Evolutionary conservation across 805 yeast species (phyloP), one percentile per base, ranked within the genome.

Genomic region (Maudiozyma barnettii): DNA sequence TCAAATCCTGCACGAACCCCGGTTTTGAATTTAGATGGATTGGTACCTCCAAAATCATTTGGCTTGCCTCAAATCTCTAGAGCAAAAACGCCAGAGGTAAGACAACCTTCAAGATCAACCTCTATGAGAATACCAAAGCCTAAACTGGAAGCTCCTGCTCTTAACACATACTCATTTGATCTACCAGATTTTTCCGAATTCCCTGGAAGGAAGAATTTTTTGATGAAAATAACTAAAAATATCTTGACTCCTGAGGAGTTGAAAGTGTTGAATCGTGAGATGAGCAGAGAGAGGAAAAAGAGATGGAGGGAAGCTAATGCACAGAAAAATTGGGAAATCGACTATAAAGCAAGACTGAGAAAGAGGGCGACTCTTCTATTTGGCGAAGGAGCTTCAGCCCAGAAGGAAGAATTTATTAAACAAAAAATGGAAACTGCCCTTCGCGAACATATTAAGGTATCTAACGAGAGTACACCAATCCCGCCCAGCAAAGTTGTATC

Each of bases 271-370:
- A 62, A 55, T 40, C 60, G 53, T 47, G 61, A 55, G 37, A 47
- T 63, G 23, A 58, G 58, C 39, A 63, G 57, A 19, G 67, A 62
- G 49, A 55, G 67, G 16, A 64, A 64, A 41, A 53, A 67, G 44
- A 63, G 58, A 44, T 64, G 68, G 68, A 59, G 68, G 47, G 60
- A 53, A 23, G 81, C 78, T 23, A 88, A 91, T 59, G 75, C 77
- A 8, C 82, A 82, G 50, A 73, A 93, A 53, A 90, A 90, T 64
- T 82, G 86, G 67, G 96, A 89, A 62, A 83, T 87, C 57, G 98
- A 91, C 60, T 69, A 91, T 46, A 73, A 95, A 45, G 78, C 85
- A 0, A 71, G 98, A 47, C 81, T 91, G 19, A 74, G 77, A 52
- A 82, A 82, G 53, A 71, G 93, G 38, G 96, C 97, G 0, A 70